Base-by-base conservation (phyloP, 2,329 filamentous ascomycete genomes). In the Exophiala spinifera region DNA sequence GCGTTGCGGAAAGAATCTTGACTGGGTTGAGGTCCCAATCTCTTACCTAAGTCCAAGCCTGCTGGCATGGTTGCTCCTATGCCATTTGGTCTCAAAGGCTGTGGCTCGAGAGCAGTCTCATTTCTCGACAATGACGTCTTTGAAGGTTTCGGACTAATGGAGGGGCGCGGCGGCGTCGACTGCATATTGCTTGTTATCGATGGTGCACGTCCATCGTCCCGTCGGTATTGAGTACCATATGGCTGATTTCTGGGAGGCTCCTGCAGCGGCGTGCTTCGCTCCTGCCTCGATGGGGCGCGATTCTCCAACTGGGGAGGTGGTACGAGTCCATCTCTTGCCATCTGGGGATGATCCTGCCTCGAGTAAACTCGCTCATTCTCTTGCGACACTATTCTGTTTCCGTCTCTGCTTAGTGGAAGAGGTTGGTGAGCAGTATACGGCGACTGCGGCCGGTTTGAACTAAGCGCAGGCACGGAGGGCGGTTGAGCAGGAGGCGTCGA, bases 371-470 rank as follows among this genome's bases (percentile, higher is more conserved):
- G 51, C 8, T 53, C 49, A 23, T 45, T 48, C 13, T 61, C 59
- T 44, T 53, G 52, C 13, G 56, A 33, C 11, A 50, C 56, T 17
- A 49, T 20, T 5, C 53, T 46, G 28, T 46, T 44, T 23, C 49
- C 51, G 42, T 58, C 54, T 33, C 59, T 47, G 33, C 53, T 55
- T 23, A 58, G 50, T 51, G 60, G 49, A 36, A 48, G 36, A 20
- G n/a, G n/a, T n/a, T 50, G 45, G 33, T 56, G 51, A 19, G 46
- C 33, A 21, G 56, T 21, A 28, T 57, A 52, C 17, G 60, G 60
- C 31, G 62, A 61, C 25, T 61, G 62, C 31, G 62, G 55, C 20
- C 58, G 47, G 46, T 53, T 46, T 11, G 47, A 40, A 37, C 36
- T 55, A 2, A 55, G 45, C 11, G 52, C 53, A 31, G 57, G 49